Conservation (phyloP, 371 early-diverging fungal genomes). For the Nematocida parisii region DNA sequence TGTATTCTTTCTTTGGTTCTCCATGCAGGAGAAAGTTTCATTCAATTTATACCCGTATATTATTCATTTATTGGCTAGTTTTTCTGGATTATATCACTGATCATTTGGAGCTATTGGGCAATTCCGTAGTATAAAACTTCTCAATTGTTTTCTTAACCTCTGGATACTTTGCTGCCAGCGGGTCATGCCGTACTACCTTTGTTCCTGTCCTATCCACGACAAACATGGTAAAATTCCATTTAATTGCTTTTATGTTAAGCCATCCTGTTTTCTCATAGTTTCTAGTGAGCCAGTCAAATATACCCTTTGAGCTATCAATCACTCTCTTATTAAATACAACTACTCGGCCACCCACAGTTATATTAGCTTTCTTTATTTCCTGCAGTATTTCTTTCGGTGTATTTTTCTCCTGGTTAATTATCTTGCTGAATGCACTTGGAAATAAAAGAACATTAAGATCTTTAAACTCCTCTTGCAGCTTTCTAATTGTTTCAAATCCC, state of each 20-base stretch:
- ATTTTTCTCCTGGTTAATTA: conserved; percentile 76
- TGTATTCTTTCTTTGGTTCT: neutral
- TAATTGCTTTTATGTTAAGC: conserved; percentile 69
- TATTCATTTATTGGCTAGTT: no score
- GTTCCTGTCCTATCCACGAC: conserved; percentile 74
- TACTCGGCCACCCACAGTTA: conserved; percentile 73
- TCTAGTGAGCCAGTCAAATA: conserved; percentile 76
- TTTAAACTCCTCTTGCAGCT: conserved; percentile 76
- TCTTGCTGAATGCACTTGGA: conserved; percentile 78
- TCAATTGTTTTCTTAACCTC: neutral
- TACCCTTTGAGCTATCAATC: conserved; percentile 76
- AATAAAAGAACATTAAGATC: conserved; percentile 73
- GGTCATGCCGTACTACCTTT: conserved; percentile 73
- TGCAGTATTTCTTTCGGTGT: conserved; percentile 70
- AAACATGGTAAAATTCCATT: conserved; percentile 73
- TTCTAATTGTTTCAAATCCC: conserved; percentile 78
- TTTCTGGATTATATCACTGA: no score
- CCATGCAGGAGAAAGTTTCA: no score
- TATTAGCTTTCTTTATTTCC: conserved; percentile 54
- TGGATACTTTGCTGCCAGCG: conserved; percentile 46
- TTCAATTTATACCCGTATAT: no score
- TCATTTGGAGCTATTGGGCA: no score
- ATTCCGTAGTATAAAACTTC: neutral
- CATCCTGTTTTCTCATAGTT: conserved; percentile 71
- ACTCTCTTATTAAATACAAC: conserved; percentile 79